A percentile compares a stretch with the other conserved stretches of the same genome.
phyloP scores from a whole-genome alignment of 2,329 filamentous ascomycete genomes.

The Helicocarpus griseus region DNA sequence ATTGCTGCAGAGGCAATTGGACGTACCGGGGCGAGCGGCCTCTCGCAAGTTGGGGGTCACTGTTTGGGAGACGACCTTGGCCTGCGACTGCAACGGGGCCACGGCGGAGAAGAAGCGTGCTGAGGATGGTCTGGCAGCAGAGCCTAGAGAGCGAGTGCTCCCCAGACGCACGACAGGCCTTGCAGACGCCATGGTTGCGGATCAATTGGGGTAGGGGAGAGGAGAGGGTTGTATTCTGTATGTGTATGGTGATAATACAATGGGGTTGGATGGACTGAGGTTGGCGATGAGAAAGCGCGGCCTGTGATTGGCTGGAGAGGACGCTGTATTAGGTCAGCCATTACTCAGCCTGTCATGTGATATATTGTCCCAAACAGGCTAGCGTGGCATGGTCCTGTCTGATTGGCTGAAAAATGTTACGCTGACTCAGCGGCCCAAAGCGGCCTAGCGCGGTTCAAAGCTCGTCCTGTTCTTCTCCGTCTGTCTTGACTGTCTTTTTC shows the following conservation, averaged over 20 bases:
- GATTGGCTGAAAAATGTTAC: background rate
- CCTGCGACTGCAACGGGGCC: conserved; percentile 28
- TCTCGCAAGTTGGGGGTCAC: conserved; percentile 58
- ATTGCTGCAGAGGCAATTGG: conserved; percentile 9
- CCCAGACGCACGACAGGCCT: conserved; percentile 37
- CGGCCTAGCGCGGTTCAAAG: conserved; percentile 7
- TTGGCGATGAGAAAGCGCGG: background rate
- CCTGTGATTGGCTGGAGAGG: background rate
- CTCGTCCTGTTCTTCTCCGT: conserved; percentile 11
- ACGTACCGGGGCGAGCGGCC: conserved; percentile 44
- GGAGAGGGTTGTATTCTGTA: background rate
- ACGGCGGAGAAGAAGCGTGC: conserved; percentile 28
- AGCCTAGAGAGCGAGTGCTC: conserved; percentile 29
- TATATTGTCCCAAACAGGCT: background rate
- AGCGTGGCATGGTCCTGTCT: background rate
- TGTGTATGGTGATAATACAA: background rate
- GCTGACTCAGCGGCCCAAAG: conserved; percentile 14
- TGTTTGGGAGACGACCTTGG: conserved; percentile 45
- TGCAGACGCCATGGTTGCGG: conserved; percentile 34
- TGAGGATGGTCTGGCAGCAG: conserved; percentile 25
- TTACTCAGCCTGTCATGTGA: background rate
- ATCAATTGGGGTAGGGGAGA: conserved; percentile 20
- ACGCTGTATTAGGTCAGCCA: background rate
- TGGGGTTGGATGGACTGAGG: background rate
- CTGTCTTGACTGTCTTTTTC: conserved; percentile 17